Percentiles rank a stretch among this genome's conserved stretches.
phyloP scores from a whole-genome alignment of 805 yeast genomes.

The Ogataea populi-albae region DNA sequence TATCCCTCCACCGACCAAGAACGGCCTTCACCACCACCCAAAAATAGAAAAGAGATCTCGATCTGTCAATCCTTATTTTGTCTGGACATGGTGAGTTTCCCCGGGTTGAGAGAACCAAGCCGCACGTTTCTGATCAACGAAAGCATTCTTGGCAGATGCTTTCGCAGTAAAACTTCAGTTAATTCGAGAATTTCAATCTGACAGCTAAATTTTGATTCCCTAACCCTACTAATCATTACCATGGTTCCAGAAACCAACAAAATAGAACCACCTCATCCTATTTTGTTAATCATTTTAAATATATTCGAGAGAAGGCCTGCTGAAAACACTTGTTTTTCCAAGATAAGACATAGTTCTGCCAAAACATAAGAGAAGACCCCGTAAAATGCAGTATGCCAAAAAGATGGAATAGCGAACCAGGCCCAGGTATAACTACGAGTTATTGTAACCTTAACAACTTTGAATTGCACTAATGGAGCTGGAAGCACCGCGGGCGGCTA shows the following conservation, averaged over 20 bases:
- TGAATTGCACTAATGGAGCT: too few relatives aligned
- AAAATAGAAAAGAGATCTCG: slow-evolving; percentile 7
- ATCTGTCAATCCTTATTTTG: too few relatives aligned
- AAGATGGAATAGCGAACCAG: slow-evolving; percentile 7
- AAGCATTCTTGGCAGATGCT: slow-evolving; percentile 8
- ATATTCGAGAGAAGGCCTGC: slow-evolving; percentile 9
- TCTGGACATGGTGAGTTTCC: too few relatives aligned
- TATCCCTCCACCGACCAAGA: slow-evolving; percentile 3
- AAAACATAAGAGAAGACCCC: slow-evolving; percentile 7
- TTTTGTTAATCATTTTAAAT: slow-evolving; percentile 6
- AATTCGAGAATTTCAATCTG: slow-evolving; percentile 8
- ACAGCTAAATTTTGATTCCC: slow-evolving; percentile 8
- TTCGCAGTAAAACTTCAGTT: slow-evolving; percentile 8
- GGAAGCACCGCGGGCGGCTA: too few relatives aligned
- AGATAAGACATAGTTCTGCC: slow-evolving; percentile 6
- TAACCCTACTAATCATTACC: slow-evolving; percentile 8
- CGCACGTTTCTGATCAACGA: slow-evolving; percentile 8
- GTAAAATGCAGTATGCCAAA: slow-evolving; percentile 8
- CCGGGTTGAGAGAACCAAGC: too few relatives aligned
- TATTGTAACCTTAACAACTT: too few relatives aligned
- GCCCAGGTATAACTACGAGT: too few relatives aligned
- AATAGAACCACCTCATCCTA: slow-evolving; percentile 8
- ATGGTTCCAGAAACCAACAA: slow-evolving; percentile 9
- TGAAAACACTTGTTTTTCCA: slow-evolving; percentile 7
- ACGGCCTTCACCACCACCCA: slow-evolving; percentile 8